Base-by-base conservation (phyloP, 2,329 filamentous ascomycete genomes). In the Stylonectria norvegica region DNA sequence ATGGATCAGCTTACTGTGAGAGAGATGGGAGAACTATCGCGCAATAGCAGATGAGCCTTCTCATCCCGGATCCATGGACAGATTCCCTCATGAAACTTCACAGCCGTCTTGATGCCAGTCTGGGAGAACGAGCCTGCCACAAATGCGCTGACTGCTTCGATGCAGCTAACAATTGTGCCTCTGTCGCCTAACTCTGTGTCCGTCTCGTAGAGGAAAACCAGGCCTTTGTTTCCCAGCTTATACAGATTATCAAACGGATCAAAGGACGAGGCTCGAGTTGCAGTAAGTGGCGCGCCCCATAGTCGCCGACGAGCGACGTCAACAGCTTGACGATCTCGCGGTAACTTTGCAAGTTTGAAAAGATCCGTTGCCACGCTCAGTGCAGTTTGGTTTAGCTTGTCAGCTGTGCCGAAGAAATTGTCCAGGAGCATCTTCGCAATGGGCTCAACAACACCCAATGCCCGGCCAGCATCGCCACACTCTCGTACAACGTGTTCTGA, bases 231-330 rank as follows among this genome's bases (percentile, higher is more conserved):
- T 31, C 79, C 65, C 11, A 84, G 71, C 30, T 72, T 73, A 55
- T 89, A 86, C 1, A 94, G 63, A 38, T 78, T 69, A 38, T 82
- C 75, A 48, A 83, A 86, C 0, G 83, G 79, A 53, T 89, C 77
- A 43, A 70, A 75, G 5, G 67, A 67, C 4, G 80, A 80, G 9
- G 49, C 49, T 37, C 56, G 58, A 5, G 49, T 44, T 7, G 48
- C 45, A 5, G 52, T 48, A 6, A 57, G 47, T n/a, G 62, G 57
- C 7, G 55, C 56, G 16, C 64, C 63, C 83, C 84, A 89, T 0
- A 90, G 66, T n/a, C 73, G 73, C 35, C 78, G 76, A 35, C 78
- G 72, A 38, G 79, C 81, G 37, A 78, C 73, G 42, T 89, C 85
- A 4, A 89, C 66, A 9, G 79, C 76, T 46, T 81, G 76, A 5